Conservation (phyloP, 768 basidiomycete genomes). For the Coprinopsis cinerea region DNA sequence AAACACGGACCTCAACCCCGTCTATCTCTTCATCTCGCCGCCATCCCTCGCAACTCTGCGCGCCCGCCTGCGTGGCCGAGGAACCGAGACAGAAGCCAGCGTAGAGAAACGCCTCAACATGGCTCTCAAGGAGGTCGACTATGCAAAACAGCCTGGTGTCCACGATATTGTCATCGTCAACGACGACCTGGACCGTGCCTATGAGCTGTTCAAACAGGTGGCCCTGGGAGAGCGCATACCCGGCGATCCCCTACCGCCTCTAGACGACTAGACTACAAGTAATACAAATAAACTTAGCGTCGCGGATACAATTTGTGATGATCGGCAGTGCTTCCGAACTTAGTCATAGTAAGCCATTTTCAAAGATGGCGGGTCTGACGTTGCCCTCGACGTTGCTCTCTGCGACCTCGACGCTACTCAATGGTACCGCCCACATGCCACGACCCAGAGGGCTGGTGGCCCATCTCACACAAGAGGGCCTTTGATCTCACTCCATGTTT, state of each 20-base stretch:
- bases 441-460: slow-evolving; percentile 60
- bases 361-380: neutral
- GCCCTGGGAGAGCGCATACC: slow-evolving; percentile 61
- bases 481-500: slow-evolving; percentile 83
- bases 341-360: no score
- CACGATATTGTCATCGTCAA: slow-evolving; percentile 89
- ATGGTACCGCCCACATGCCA: slow-evolving; percentile 39
- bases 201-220: slow-evolving; percentile 66
- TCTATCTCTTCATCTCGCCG: slow-evolving; percentile 90
- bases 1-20: slow-evolving; percentile 69
- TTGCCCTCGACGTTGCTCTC: slow-evolving; percentile 1
- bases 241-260: slow-evolving; percentile 61
- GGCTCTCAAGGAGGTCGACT: slow-evolving; percentile 76
- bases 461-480: slow-evolving; percentile 48
- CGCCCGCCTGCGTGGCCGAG: slow-evolving; percentile 66
- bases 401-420: neutral
- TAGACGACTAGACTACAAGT: slow-evolving; percentile 41
- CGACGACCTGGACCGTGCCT: slow-evolving; percentile 82
- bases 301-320: neutral
- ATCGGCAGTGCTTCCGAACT: no score
- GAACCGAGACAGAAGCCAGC: slow-evolving; percentile 74
- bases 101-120: slow-evolving; percentile 71
- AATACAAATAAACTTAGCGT: neutral
- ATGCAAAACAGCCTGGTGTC: slow-evolving; percentile 65
- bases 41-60: slow-evolving; percentile 72